A percentile compares a stretch with the other conserved stretches of the same genome.
Conservation (phyloP, 2,329 filamentous ascomycete species). For the Monascus ruber region DNA sequence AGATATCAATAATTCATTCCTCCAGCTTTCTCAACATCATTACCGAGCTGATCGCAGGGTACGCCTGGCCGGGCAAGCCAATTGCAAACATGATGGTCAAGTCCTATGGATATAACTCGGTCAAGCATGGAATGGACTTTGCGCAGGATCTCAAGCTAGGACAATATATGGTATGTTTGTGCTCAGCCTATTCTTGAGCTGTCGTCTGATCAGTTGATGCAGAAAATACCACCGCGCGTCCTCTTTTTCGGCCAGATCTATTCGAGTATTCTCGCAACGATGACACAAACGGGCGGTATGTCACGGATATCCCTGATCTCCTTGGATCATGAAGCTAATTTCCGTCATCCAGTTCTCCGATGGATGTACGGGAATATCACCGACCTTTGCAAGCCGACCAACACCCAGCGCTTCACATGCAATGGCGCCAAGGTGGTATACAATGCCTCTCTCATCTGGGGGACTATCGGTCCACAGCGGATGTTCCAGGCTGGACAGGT, state of each 20-base stretch:
- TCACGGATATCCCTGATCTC: not conserved
- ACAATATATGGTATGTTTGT: conserved; percentile 16
- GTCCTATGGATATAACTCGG: conserved; percentile 21
- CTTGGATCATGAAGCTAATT: too few relatives aligned
- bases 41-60: conserved; percentile 22
- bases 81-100: conserved; percentile 29
- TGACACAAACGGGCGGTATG: conserved; percentile 21
- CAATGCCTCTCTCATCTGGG: conserved; percentile 23
- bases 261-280: conserved; percentile 20
- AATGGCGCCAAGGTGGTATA: conserved; percentile 22
- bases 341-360: conserved; percentile 12
- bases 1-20: too few relatives aligned
- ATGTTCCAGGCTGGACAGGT: conserved; percentile 21
- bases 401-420: conserved; percentile 23
- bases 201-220: not conserved
- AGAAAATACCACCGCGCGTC: conserved; percentile 20
- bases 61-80: conserved; percentile 20
- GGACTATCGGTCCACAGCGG: conserved; percentile 21
- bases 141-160: conserved; percentile 21
- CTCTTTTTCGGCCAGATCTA: conserved; percentile 25
- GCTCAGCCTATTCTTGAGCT: not conserved
- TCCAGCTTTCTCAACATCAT: conserved; percentile 19
- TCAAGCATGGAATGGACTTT: conserved; percentile 24
- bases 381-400: conserved; percentile 16
- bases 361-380: conserved; percentile 21